Evolutionary conservation across 1,139 yeast species (phyloP), one percentile per base, ranked within the genome.

Genomic region (Sugiyamaella sp.): DNA sequence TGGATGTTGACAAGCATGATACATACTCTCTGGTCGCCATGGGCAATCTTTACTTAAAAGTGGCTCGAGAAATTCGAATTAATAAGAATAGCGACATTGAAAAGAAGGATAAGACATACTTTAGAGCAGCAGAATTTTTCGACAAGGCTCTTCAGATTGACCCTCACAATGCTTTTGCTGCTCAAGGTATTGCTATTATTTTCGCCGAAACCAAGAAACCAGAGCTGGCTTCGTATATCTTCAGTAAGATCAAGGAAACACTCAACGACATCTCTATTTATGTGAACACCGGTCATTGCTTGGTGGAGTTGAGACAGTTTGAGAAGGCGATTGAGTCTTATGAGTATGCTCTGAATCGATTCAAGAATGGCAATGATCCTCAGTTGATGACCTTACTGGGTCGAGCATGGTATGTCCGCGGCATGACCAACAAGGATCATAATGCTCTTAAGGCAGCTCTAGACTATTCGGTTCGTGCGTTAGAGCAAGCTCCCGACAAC

Each of bases 171-270:
- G 95, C 93, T 1, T 93, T 86, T 73, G 99, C 98, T 1, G 99
- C 99, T 0, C 99, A 93, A 71, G 99, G 99, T 51, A 79, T 95
- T 59, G 99, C 98, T 1, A 90, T 93, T 52, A 83, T 91, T 9
- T 87, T 89, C 70, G 95, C 96, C 20, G 98, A 91, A 64, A 86
- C 86, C 65, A 88, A 87, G 64, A 85, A 89, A 57, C 73, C 82
- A 20, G 84, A 81, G 40, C 79, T 85, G 60, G 97, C 98, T 0
- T 77, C 90, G 65, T 96, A 89, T 61, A 85, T 90, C 51, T 84
- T 95, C 66, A 81, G 95, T 70, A 90, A 91, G 63, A 84, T 91
- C 52, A 82, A 97, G 67, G 99, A 93, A 65, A 86, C 98, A 8
- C 77, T 93, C 62, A 84, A 85, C 66, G 96, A 89, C 66, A 84